Evolutionary conservation across 2,329 filamentous ascomycete genomes (phyloP), one percentile per base, ranked within the genome.

Genomic region (Ophiostoma montium): DNA sequence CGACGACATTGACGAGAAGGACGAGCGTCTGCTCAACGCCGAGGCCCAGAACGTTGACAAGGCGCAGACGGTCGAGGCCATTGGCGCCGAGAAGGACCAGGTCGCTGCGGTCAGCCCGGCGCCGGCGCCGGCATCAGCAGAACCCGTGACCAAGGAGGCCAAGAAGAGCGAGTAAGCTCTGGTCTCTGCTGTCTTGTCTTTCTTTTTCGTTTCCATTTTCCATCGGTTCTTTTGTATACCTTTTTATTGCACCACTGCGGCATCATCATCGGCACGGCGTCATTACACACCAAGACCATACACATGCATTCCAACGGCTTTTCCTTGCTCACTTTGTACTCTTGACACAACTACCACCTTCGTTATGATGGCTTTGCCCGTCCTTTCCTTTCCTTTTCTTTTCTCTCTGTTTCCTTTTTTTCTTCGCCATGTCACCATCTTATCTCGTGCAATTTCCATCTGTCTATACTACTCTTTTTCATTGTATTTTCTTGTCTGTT

Each of bases 1-100:
- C 30, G 86, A 95, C 54, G 78, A 96, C 62, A 96, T 96, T 58
- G 90, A 96, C 60, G 92, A 96, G 65, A 88, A 90, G 69, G 87
- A 95, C 56, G 84, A 87, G 63, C 76, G 81, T 52, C 65, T 72
- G 49, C 63, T 70, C 23, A 63, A 69, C 2, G 76, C 78, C 8
- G 70, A 72, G 27, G 67, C 65, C 46, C 70, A 75, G 55, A 71
- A 70, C 7, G 61, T 61, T 51, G 77, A 80, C 23, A 46, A 46
- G 43, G 35, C 21, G 11, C 32, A 38, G n/a, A 27, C 32, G 12
- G 16, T 18, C 35, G 35, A 47, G 59, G 76, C 76, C 51, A 62
- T 70, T 3, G 72, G 72, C 46, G 74, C 75, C 1, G 74, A 80
- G 63, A 62, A 65, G 47, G 77, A 81, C 54, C 61, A 59, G 59